These are phyloP conservation scores for Xylaria multiplex DNA, from an alignment of 2,329 filamentous ascomycete species.

Conservation along the genomic window DNA sequence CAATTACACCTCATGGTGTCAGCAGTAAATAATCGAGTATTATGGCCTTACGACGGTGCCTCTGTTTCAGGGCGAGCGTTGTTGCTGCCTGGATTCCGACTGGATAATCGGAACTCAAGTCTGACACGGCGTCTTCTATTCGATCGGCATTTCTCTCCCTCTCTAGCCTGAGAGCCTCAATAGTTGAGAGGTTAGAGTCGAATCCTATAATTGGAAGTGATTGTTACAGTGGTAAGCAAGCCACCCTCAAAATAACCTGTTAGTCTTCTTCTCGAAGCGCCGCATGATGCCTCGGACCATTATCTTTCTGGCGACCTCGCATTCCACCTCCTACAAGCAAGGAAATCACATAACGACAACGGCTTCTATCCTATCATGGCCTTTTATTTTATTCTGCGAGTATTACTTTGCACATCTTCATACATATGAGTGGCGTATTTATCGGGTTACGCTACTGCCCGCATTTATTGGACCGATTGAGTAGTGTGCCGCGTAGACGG, in stretches of 20 bases:
- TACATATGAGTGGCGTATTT: background rate
- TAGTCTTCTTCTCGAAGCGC: constrained; percentile 1
- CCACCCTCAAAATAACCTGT: background rate
- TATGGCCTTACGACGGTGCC: no score
- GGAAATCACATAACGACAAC: no score
- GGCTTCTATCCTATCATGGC: background rate
- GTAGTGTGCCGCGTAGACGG: background rate
- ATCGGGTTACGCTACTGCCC: background rate
- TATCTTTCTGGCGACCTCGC: background rate
- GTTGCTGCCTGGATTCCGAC: no score
- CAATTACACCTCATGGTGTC: no score
- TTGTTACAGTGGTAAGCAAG: background rate
- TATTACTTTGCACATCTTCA: background rate
- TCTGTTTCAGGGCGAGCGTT: no score
- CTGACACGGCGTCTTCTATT: no score
- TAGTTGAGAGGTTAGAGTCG: background rate
- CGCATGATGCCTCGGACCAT: no score
- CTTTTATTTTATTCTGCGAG: background rate
- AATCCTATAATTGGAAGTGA: background rate
- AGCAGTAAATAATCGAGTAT: no score
- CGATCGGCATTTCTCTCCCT: no score
- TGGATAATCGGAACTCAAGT: no score
- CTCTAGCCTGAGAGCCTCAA: no score
- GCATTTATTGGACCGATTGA: background rate
- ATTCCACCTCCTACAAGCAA: background rate